Percentiles rank a stretch among this genome's conserved stretches.
Conservation (phyloP, 1,284 basidiomycete genomes). For the Sporisorium sorghi region DNA sequence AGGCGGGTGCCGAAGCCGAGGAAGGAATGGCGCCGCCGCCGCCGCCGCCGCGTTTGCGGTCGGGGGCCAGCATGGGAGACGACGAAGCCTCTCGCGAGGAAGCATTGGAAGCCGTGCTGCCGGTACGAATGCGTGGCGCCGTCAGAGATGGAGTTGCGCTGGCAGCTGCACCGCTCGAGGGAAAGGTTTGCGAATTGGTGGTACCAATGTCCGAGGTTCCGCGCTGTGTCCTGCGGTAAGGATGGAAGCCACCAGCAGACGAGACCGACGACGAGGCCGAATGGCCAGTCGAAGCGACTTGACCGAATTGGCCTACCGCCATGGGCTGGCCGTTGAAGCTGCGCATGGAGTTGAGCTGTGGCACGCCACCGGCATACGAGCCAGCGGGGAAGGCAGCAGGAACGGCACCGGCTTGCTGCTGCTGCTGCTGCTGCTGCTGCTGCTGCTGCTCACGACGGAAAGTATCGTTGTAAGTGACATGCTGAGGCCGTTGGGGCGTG, state of each 20-base stretch:
- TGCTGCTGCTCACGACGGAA: constrained; percentile 52
- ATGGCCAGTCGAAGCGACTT: constrained; percentile 25
- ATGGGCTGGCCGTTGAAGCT: constrained; percentile 38
- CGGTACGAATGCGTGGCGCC: constrained; percentile 47
- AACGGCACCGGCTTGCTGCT: constrained; percentile 9
- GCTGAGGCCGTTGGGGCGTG: constrained; percentile 59
- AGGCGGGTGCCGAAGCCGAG: constrained; percentile 27
- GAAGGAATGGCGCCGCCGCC: constrained; percentile 18
- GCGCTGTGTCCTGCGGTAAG: constrained; percentile 56
- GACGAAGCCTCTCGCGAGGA: constrained; percentile 42
- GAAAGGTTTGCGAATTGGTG: constrained; percentile 27
- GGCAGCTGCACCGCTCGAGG: constrained; percentile 18
- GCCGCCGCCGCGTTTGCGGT: constrained; percentile 35
- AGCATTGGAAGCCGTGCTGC: constrained; percentile 47
- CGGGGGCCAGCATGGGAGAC: constrained; percentile 45
- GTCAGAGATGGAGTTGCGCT: constrained; percentile 3
- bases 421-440: constrained; percentile 46
- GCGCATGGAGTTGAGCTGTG: constrained; percentile 43
- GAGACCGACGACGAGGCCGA: constrained; percentile 46
- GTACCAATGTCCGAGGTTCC: constrained; percentile 48
- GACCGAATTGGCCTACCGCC: constrained; percentile 26
- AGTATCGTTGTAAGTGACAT: constrained; percentile 59
- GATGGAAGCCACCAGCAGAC: constrained; percentile 55
- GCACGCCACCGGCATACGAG: constrained; percentile 23
- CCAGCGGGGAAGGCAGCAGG: constrained; percentile 42